These are phyloP conservation scores for Aureobasidium sp. DNA, from an alignment of 2,329 filamentous ascomycete genomes.

Conservation along the genomic window DNA sequence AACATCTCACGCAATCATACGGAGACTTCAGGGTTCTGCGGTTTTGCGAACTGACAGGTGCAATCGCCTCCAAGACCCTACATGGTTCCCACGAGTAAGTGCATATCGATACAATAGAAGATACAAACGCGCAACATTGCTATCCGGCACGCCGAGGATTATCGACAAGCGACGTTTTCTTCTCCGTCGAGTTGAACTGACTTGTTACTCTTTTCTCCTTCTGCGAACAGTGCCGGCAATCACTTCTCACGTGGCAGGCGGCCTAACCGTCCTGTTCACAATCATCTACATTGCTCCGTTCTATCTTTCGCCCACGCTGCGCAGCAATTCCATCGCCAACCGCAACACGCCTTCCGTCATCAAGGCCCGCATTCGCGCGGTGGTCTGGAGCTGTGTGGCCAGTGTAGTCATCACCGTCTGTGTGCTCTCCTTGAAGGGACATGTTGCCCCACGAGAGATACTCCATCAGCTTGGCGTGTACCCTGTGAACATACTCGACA, in stretches of 20 bases:
- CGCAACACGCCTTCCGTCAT: conserved; percentile 88
- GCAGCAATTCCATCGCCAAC: conserved; percentile 70
- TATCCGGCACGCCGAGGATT: neutral
- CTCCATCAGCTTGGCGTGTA: conserved; percentile 72
- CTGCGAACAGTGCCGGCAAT: conserved; percentile 1
- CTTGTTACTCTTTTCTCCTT: too few relatives aligned
- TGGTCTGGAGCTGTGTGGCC: conserved; percentile 65
- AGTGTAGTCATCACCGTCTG: conserved; percentile 61
- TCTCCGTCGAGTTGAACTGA: too few relatives aligned
- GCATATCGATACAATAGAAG: neutral
- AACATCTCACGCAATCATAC: conserved; percentile 10
- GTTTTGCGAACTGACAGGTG: neutral
- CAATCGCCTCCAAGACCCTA: neutral
- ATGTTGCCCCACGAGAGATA: conserved; percentile 43
- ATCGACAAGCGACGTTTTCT: conserved; percentile 14
- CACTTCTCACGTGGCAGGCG: conserved; percentile 6
- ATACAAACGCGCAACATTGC: neutral
- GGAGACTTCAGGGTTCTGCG: neutral
- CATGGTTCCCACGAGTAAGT: conserved; percentile 14
- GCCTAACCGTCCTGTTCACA: conserved; percentile 60
- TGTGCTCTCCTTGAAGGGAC: conserved; percentile 43
- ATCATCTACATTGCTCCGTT: conserved; percentile 84
- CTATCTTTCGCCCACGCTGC: conserved; percentile 72
- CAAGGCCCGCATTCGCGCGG: conserved; percentile 72
- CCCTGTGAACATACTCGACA: conserved; percentile 63